Evolutionary conservation across 305 asterid species (phyloP), one percentile per base, ranked within the genome.

Genomic region (Fraxinus albicans): DNA sequence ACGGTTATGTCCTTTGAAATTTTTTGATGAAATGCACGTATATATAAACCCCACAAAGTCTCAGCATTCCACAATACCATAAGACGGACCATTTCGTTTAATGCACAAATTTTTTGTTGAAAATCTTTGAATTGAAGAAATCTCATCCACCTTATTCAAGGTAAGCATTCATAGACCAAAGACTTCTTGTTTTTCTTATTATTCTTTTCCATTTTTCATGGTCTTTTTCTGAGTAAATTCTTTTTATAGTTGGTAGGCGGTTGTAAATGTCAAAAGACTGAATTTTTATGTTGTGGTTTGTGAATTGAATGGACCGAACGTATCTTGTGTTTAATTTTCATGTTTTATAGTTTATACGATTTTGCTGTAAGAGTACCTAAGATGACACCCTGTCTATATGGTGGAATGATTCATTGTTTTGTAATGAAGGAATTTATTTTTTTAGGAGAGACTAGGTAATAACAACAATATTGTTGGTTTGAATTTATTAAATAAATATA

Each of bases 331-430:
- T 25, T 65, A 40, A 38, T 78, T 74, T 74, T 67, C 72, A 82
- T 79, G 80, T 50, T 35, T 81, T 35, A 8, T 25, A 80, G 70
- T 76, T 72, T 84, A 38, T 31, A 19, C 42, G 73, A 40, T 73
- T 69, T 82, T 21, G 53, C 73, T 58, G 73, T 15, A 72, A 29
- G 47, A 44, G 70, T 60, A 42, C 15, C 63, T 81, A 78, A 79
- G 81, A 78, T 63, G 81, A 81, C 87, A 81, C 40, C 85, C 87
- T 85, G 90, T 36, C 79, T 81, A 3, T 89, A 67, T 84, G 83
- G 44, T 79, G 81, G 84, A 74, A 78, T 74, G 38, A 67, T 74
- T 86, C 88, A 12, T 83, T 82, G 86, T 79, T 79, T 85, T 86
- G 34, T 79, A 10, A 38, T 44, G 77, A 65, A 85, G 77, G n/a